A percentile compares a stretch with the other conserved stretches of the same genome.
Evolutionary conservation across 108 stramenopile species (phyloP).

Genomic region (Phaeodactylum tricornutum): DNA sequence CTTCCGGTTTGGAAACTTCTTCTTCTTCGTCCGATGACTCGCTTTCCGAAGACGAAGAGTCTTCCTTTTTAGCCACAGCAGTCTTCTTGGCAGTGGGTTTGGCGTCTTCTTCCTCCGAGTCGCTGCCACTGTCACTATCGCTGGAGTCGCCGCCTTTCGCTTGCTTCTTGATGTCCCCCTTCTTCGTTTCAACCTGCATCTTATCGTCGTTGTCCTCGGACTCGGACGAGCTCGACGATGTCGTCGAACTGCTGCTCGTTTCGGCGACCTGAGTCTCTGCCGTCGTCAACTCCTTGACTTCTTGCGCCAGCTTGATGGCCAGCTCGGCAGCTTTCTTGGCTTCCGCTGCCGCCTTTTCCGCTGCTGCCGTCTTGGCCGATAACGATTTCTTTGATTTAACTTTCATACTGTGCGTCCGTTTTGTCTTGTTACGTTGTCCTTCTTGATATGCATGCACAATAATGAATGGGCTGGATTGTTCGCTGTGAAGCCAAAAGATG

Average conservation of each 20-base stretch:
- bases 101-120: slow-evolving; percentile 21
- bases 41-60: slow-evolving; percentile 10
- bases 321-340: slow-evolving; percentile 14
- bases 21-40: slow-evolving; percentile 7
- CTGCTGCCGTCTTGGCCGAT: slow-evolving; percentile 15
- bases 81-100: slow-evolving; percentile 13
- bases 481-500: too few species aligned
- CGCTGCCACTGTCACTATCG: slow-evolving; percentile 11
- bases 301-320: slow-evolving; percentile 23
- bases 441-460: too few species aligned
- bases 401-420: too few species aligned
- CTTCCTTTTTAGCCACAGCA: slow-evolving; percentile 13
- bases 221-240: slow-evolving; percentile 2
- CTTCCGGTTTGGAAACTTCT: slow-evolving; percentile 2
- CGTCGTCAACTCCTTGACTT: slow-evolving; percentile 9
- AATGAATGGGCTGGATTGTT: too few species aligned
- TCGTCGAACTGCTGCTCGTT: neutral
- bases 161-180: slow-evolving; percentile 14
- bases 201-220: slow-evolving; percentile 4
- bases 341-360: slow-evolving; percentile 21
- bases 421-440: too few species aligned
- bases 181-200: slow-evolving; percentile 3
- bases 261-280: neutral
- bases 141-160: slow-evolving; percentile 12
- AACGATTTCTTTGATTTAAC: too few species aligned